Base-by-base conservation (phyloP, 257 asterid genomes). In the Nemophila menziesii region DNA sequence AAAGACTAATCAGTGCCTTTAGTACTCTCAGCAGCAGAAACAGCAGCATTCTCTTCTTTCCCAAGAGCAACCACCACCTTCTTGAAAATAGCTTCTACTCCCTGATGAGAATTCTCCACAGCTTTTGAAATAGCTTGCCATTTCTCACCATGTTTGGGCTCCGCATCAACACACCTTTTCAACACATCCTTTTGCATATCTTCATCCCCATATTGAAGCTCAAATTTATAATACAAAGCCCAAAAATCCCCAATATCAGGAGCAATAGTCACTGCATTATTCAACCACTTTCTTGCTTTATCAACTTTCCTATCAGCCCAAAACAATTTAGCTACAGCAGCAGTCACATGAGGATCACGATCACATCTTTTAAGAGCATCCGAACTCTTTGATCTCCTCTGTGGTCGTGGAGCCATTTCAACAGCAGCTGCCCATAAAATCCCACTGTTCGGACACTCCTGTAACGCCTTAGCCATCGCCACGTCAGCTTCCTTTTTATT, bases 161-260 rank as follows among this genome's bases (percentile, higher is more conserved):
- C 97, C 20, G 93, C 78, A 8, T 79, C 78, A 6, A 83, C 62
- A 18, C 97, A 83, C 39, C 79, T 73, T 57, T 53, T 72, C 60
- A 87, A 29, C 3, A 83, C 89, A 53, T 87, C 95, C 65, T 39
- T 83, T 62, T 79, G 87, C 20, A 55, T 52, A 38, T 83, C 97
- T 33, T 78, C 90, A 8, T 52, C 42, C 0, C 94, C 97, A 14
- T 77, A 81, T 46, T 82, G 89, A 36, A 77, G 71, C 55, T 86
- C 94, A 45, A 86, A 79, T 59, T 83, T 79, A 44, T 77, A 79
- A 48, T 70, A 79, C 66, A 75, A 54, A 0, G 93, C 93, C 97
- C 94, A 86, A 54, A 79, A 79, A 61, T 86, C 97, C 27, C 97
- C 97, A 53, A 70, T 58, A 65, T 86, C 94, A 1, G 94, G 97